Percentiles rank a stretch among this genome's conserved stretches.
Evolutionary conservation across 1,284 basidiomycete genomes (phyloP).

Genomic region (Melampsora americana): DNA sequence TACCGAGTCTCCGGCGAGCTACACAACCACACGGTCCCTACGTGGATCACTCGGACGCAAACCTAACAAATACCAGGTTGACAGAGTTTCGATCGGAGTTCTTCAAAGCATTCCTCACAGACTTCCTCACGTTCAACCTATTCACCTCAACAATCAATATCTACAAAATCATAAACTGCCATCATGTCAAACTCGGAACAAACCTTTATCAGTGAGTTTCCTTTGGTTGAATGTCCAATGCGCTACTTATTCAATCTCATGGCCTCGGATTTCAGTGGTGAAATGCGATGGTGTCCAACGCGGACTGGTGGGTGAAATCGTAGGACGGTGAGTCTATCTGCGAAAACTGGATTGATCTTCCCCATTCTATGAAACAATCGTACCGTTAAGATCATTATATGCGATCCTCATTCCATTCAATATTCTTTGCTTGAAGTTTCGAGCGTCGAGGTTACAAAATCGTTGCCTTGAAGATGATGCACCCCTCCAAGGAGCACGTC

Average conservation of each 20-base stretch:
- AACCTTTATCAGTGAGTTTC: slow-evolving; percentile 43
- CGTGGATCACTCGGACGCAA: too few species aligned
- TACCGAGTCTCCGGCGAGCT: too few species aligned
- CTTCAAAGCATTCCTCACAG: too few species aligned
- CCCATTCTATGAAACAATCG: too few species aligned
- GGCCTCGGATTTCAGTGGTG: slow-evolving; percentile 39
- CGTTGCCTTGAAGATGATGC: slow-evolving; percentile 78
- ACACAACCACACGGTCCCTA: too few species aligned
- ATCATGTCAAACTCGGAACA: slow-evolving; percentile 42
- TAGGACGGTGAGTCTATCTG: slow-evolving; percentile 45
- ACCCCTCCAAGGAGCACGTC: slow-evolving; percentile 72
- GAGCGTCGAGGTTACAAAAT: slow-evolving; percentile 95
- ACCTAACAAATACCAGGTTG: too few species aligned
- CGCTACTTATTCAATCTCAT: background rate
- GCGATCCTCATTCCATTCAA: background rate
- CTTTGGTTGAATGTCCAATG: background rate
- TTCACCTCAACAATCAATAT: background rate
- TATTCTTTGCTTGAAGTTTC: slow-evolving; percentile 62
- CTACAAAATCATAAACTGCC: background rate
- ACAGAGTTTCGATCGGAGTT: too few species aligned
- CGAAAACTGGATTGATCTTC: too few species aligned
- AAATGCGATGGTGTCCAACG: slow-evolving; percentile 97
- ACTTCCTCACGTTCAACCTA: background rate
- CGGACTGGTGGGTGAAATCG: slow-evolving; percentile 75
- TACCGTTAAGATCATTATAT: too few species aligned